phyloP scores from a whole-genome alignment of 192 early-diverging fungal species.

The Lobosporangium transversale region DNA sequence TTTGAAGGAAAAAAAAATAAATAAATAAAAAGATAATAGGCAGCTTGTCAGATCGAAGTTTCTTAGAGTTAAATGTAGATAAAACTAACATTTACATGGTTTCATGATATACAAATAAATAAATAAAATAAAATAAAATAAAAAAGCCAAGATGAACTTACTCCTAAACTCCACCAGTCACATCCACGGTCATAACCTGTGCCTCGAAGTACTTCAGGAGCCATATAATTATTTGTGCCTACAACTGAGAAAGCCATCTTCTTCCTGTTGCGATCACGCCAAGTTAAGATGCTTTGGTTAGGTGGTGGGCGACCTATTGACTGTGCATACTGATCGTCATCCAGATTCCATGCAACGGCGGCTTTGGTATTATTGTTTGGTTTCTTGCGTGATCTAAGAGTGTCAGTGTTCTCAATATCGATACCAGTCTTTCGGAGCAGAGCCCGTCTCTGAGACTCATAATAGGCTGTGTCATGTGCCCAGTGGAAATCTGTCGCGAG shows the following conservation, averaged over 20 bases:
- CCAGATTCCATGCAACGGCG: constrained; percentile 43
- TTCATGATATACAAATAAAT: too few relatives aligned
- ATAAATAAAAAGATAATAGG: background rate
- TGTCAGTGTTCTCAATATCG: constrained; percentile 56
- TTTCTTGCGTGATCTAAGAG: constrained; percentile 52
- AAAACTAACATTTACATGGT: too few relatives aligned
- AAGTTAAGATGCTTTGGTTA: constrained; percentile 65
- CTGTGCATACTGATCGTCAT: constrained; percentile 61
- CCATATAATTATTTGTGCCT: constrained; percentile 95
- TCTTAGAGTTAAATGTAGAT: too few relatives aligned
- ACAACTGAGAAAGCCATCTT: constrained; percentile 83
- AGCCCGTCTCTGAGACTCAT: constrained; percentile 66
- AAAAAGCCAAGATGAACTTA: constrained; percentile 30
- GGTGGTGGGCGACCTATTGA: constrained; percentile 42
- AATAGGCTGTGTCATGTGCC: constrained; percentile 70
- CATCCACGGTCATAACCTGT: constrained; percentile 60
- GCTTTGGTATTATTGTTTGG: constrained; percentile 28
- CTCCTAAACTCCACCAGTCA: constrained; percentile 84
- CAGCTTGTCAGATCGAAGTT: background rate
- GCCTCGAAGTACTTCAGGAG: constrained; percentile 80
- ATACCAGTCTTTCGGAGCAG: constrained; percentile 58
- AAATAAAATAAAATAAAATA: background rate
- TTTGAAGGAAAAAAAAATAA: background rate
- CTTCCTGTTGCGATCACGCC: constrained; percentile 59
- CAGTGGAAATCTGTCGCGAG: constrained; percentile 76